A percentile compares a stretch with the other conserved stretches of the same genome.
Evolutionary conservation across 768 basidiomycete genomes (phyloP).

Genomic region (Lactarius hatsudake): DNA sequence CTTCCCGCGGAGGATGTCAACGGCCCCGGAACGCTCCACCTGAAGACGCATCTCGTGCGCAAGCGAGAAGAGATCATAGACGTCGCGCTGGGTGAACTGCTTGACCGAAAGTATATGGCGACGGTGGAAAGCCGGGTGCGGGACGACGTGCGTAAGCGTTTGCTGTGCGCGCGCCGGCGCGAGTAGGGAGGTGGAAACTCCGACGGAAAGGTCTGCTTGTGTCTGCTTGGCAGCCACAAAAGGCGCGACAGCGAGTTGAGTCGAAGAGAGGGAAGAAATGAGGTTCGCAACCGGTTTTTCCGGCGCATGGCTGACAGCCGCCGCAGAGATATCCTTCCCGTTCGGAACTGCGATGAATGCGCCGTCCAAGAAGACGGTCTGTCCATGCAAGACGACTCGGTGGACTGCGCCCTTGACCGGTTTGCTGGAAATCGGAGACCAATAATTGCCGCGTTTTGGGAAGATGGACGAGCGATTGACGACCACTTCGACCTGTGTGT

Average conservation of each 20-base stretch:
- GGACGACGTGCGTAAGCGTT: constrained; percentile 48
- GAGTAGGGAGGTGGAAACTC: constrained; percentile 28
- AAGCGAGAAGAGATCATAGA: constrained; percentile 90
- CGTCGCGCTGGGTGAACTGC: constrained; percentile 84
- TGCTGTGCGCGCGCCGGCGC: constrained; percentile 38
- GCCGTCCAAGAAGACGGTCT: constrained; percentile 90
- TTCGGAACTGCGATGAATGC: constrained; percentile 53
- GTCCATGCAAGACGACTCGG: constrained; percentile 85
- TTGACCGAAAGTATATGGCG: constrained; percentile 93
- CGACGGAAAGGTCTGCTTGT: constrained; percentile 1
- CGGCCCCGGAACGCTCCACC: constrained; percentile 84
- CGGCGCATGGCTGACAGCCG: constrained; percentile 31
- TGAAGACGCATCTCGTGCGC: constrained; percentile 97
- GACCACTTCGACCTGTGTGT: constrained; percentile 92
- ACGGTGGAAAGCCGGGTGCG: constrained; percentile 87
- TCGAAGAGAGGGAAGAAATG: constrained; percentile 2
- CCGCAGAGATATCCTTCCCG: constrained; percentile 72
- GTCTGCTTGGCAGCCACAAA: constrained; percentile 15
- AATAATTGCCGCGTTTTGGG: constrained; percentile 46
- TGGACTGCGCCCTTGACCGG: constrained; percentile 75
- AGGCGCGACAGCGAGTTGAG: neutral
- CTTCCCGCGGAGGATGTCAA: constrained; percentile 88
- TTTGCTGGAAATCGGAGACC: constrained; percentile 79
- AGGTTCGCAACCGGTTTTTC: constrained; percentile 13
- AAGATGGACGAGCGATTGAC: constrained; percentile 71